Evolutionary conservation across 176 grass and related monocot species (phyloP).

Genomic region (Calamus simplicifolius): DNA sequence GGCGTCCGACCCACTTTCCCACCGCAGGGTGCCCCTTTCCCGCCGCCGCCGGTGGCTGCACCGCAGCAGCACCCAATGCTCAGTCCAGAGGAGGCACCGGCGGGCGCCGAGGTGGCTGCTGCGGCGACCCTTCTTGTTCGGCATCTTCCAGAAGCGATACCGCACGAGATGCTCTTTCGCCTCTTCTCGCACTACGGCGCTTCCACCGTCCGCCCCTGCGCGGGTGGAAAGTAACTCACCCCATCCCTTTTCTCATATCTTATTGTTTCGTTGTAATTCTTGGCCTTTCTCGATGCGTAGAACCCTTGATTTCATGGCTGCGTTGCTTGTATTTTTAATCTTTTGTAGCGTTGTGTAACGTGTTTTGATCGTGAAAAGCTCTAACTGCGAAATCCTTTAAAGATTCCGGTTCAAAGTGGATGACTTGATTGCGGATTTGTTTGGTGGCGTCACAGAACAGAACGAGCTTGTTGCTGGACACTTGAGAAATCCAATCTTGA

Average conservation of each 20-base stretch:
- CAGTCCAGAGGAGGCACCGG: neutral
- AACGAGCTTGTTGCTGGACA: too few relatives aligned
- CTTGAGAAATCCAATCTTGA: too few relatives aligned
- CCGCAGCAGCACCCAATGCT: constrained; percentile 1
- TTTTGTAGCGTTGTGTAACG: too few relatives aligned
- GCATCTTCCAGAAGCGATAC: constrained; percentile 79
- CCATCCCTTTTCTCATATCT: neutral
- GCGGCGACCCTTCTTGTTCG: constrained; percentile 68
- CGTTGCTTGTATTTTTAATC: too few relatives aligned
- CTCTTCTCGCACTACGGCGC: constrained; percentile 90
- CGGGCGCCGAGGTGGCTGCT: neutral
- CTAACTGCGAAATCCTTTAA: too few relatives aligned
- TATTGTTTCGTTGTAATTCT: neutral
- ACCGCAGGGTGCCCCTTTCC: neutral
- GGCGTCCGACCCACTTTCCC: neutral
- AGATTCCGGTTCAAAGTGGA: too few relatives aligned
- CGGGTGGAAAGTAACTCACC: constrained; percentile 54
- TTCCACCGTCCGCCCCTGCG: constrained; percentile 57
- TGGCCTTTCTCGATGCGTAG: too few relatives aligned
- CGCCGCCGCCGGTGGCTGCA: neutral
- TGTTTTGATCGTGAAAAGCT: too few relatives aligned
- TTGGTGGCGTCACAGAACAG: too few relatives aligned
- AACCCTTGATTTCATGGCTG: too few relatives aligned
- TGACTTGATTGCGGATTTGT: too few relatives aligned
- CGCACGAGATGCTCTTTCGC: constrained; percentile 65